These are phyloP conservation scores for Hypoxylon sp. DNA, from an alignment of 2,329 filamentous ascomycete genomes.

Conservation along the genomic window DNA sequence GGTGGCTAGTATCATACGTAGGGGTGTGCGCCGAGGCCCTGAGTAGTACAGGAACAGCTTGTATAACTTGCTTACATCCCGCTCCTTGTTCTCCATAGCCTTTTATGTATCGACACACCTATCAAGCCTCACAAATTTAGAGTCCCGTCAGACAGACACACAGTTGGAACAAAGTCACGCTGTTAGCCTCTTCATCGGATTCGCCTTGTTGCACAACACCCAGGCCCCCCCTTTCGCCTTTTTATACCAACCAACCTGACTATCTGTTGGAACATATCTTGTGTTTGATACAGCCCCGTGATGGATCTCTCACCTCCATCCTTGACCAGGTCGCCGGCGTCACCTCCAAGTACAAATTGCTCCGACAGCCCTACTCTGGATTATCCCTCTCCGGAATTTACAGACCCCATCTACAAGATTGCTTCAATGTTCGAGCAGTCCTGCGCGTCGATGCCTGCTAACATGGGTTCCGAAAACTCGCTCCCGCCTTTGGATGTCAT, in stretches of 20 bases:
- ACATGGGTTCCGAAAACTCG: conserved; percentile 57
- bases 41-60: conserved; percentile 29
- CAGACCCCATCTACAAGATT: conserved; percentile 62
- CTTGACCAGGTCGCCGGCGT: conserved; percentile 62
- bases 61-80: conserved; percentile 47
- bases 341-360: conserved; percentile 62
- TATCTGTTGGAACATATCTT: conserved; percentile 41
- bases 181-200: conserved; percentile 32
- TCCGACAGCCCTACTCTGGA: conserved; percentile 60
- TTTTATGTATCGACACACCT: conserved; percentile 42
- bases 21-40: conserved; percentile 37
- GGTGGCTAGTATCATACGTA: conserved; percentile 32
- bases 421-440: conserved; percentile 60
- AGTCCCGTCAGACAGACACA: conserved; percentile 29
- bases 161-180: conserved; percentile 30
- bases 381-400: conserved; percentile 63
- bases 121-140: conserved; percentile 38
- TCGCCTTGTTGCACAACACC: conserved; percentile 37
- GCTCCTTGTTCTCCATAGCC: conserved; percentile 33
- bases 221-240: conserved; percentile 27
- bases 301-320: conserved; percentile 68
- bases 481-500: conserved; percentile 60
- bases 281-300: conserved; percentile 48
- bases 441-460: conserved; percentile 57
- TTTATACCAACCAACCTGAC: conserved; percentile 42